Percentiles rank a stretch among this genome's conserved stretches.
phyloP scores from a whole-genome alignment of 2,329 filamentous ascomycete species.

The Diaporthe sp. region DNA sequence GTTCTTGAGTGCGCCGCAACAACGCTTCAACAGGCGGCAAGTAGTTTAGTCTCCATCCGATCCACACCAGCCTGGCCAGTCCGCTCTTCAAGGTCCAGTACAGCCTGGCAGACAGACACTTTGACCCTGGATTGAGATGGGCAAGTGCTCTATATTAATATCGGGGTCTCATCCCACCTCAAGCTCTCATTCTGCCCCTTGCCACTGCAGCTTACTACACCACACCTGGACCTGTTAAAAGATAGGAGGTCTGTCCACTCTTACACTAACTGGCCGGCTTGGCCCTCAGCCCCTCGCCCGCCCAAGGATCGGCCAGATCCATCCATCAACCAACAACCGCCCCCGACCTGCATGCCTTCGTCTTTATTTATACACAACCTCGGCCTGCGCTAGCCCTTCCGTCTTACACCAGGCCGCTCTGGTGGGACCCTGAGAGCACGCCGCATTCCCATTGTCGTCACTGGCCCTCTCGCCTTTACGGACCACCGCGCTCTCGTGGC shows the following conservation, averaged over 20 bases:
- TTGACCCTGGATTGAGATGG: neutral
- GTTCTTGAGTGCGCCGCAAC: neutral
- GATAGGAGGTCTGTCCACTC: neutral
- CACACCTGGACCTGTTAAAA: neutral
- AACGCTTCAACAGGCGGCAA: too few species aligned
- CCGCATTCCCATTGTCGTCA: neutral
- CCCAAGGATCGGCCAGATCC: conserved; percentile 28
- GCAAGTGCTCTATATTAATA: neutral
- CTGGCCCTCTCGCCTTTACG: neutral
- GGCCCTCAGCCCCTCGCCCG: conserved; percentile 14
- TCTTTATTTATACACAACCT: conserved; percentile 19
- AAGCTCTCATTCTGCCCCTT: neutral
- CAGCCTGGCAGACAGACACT: neutral
- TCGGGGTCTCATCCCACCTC: neutral
- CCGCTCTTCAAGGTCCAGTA: neutral
- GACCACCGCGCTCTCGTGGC: neutral
- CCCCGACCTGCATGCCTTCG: conserved; percentile 5
- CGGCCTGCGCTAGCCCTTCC: neutral
- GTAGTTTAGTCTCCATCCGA: neutral
- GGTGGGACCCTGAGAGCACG: neutral
- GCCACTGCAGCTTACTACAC: conserved; percentile 12
- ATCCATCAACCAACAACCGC: conserved; percentile 2
- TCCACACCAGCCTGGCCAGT: neutral
- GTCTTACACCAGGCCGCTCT: neutral
- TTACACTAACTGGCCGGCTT: neutral